These are phyloP conservation scores for Mrakia frigida DNA, from an alignment of 768 basidiomycete species.

Conservation along the genomic window DNA sequence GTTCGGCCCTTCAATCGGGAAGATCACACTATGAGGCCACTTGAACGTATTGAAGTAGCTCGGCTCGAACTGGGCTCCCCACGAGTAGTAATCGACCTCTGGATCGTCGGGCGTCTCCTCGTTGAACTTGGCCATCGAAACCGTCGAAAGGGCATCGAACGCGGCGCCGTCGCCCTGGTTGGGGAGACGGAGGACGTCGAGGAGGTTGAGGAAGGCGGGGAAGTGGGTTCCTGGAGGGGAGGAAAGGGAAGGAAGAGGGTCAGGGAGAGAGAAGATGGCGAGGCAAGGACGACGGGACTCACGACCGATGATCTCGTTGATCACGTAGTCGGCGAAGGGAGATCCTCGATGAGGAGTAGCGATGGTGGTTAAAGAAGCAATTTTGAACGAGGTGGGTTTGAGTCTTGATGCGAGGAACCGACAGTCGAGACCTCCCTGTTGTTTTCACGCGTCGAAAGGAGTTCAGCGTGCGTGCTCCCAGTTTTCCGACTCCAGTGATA, in stretches of 20 bases:
- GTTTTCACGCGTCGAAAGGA: neutral
- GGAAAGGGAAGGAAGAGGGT: neutral
- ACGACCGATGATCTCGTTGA: conserved; percentile 45
- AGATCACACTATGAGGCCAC: conserved; percentile 73
- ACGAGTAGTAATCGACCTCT: conserved; percentile 83
- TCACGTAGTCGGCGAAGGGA: conserved; percentile 74
- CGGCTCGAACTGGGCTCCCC: conserved; percentile 87
- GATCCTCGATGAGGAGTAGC: conserved; percentile 93
- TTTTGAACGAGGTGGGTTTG: conserved; percentile 66
- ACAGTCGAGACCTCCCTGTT: conserved; percentile 87
- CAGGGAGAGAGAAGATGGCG: neutral
- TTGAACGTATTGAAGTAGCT: conserved; percentile 88
- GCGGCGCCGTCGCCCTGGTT: conserved; percentile 93
- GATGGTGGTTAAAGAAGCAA: conserved; percentile 89
- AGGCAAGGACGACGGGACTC: conserved; percentile 28
- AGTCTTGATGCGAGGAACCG: conserved; percentile 84
- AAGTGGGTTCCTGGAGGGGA: conserved; percentile 41
- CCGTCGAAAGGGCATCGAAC: conserved; percentile 77
- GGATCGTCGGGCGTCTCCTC: conserved; percentile 71
- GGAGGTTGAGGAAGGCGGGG: conserved; percentile 46
- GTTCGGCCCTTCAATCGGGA: conserved; percentile 84
- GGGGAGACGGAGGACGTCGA: conserved; percentile 73
- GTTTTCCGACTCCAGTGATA: too few relatives aligned
- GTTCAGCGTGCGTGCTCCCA: too few relatives aligned
- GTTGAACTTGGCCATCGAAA: conserved; percentile 85